Base-by-base conservation (phyloP, 176 grass and related monocot species). In the Oryza rufipogon region DNA sequence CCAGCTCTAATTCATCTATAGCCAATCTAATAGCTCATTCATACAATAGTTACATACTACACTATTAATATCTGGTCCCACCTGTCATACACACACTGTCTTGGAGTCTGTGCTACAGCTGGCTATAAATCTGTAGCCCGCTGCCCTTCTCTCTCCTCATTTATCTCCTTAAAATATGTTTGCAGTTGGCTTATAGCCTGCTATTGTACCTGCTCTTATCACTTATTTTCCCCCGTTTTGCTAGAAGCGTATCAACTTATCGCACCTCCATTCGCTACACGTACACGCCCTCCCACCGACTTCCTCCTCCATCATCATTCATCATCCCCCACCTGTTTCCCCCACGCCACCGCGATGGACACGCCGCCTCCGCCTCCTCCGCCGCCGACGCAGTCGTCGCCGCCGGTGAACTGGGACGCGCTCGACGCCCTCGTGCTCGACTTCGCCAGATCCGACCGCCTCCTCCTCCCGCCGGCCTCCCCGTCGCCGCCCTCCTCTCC, bases 381-480 rank as follows among this genome's bases (percentile, higher is more conserved):
- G 22, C 63, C 79, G 15, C 80, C 38, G 38, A 39, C 39, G 39
- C 39, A 41, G 39, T 41, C 2, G 39, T 8, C 2, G 13, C 75
- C 72, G 5, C 92, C 69, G 51, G 92, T 94, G 32, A 94, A 94
- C 69, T 94, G 90, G 92, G 92, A 94, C 11, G 85, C 87, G 2
- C 87, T 94, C 11, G 92, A 94, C 71, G 75, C 74, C 30, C 92
- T 94, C 54, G 78, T 94, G 20, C 77, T 94, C 54, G 84, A 92
- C 79, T 94, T 92, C 25, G 81, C 74, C 84, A 92, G 88, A 94
- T 92, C 87, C 81, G 92, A 94, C 74, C 89, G 90, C 64, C 87
- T 94, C 17, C 70, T 92, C 68, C 78, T 81, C 15, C 73, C 75
- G 11, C 58, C 82, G 9, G 34, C 64, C 42, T 26, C 78, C 41